phyloP scores from a whole-genome alignment of 139 green algal species.

The Trebouxia sp. region DNA sequence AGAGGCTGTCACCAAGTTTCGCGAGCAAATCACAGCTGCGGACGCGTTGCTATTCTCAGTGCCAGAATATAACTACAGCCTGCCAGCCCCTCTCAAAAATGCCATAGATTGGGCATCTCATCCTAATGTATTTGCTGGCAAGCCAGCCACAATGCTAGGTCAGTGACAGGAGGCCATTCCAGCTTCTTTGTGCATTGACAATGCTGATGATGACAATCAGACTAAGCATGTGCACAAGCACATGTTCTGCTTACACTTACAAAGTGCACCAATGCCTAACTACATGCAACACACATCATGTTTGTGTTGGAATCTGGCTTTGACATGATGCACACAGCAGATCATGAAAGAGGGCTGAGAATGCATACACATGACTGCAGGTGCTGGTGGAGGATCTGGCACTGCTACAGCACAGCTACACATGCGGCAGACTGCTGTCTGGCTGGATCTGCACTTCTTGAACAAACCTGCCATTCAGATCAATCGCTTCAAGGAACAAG shows the following conservation, averaged over 20 bases:
- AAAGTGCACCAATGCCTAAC: too few species aligned
- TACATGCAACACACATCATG: too few species aligned
- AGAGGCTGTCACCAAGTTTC: background rate
- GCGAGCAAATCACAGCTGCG: background rate
- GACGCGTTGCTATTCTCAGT: slow-evolving; percentile 4
- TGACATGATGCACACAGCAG: too few species aligned
- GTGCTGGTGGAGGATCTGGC: background rate
- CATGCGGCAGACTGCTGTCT: slow-evolving; percentile 6
- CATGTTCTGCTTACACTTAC: too few species aligned
- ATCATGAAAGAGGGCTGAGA: too few species aligned
- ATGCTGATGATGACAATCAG: too few species aligned
- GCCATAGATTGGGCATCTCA: slow-evolving; percentile 15
- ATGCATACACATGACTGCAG: background rate
- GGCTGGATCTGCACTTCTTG: slow-evolving; percentile 1
- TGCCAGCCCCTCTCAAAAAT: background rate
- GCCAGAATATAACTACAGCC: slow-evolving; percentile 12
- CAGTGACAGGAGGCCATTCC: too few species aligned
- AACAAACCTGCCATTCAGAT: slow-evolving; percentile 5
- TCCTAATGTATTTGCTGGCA: slow-evolving; percentile 15
- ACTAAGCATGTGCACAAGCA: too few species aligned
- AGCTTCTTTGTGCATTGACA: too few species aligned
- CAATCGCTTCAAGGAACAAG: background rate
- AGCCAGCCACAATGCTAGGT: slow-evolving; percentile 21
- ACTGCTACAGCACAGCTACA: slow-evolving; percentile 23
- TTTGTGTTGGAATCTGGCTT: too few species aligned